These are phyloP conservation scores for Lathyrus aphaca DNA, from an alignment of 306 rosid genomes.

Conservation along the genomic window DNA sequence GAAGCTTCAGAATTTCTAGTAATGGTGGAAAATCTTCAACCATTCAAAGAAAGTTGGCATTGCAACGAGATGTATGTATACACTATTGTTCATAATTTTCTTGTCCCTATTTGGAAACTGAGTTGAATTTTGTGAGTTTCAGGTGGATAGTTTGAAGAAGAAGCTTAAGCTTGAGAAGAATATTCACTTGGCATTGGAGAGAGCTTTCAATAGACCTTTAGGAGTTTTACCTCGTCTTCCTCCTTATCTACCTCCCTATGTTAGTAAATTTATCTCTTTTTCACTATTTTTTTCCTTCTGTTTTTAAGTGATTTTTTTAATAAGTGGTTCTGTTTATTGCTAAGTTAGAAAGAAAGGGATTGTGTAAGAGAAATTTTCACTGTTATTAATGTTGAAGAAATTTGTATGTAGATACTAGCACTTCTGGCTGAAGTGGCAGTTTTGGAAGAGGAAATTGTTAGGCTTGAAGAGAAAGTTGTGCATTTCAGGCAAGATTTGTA, in stretches of 20 bases:
- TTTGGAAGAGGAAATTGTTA: constrained; percentile 94
- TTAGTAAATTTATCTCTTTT: constrained; percentile 44
- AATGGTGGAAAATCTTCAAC: constrained; percentile 53
- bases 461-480: constrained; percentile 84
- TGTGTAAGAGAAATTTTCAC: constrained; percentile 27
- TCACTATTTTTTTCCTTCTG: constrained; percentile 4
- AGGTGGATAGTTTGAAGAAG: constrained; percentile 91
- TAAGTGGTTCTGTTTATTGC: not conserved
- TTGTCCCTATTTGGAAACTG: constrained; percentile 8
- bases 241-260: constrained; percentile 84
- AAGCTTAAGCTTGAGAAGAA: constrained; percentile 88
- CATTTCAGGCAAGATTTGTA: constrained; percentile 83
- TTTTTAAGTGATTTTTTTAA: constrained; percentile 17
- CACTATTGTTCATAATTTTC: not conserved
- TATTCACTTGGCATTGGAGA: constrained; percentile 80
- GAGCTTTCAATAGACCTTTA: constrained; percentile 90
- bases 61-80: constrained; percentile 75
- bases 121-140: constrained; percentile 35
- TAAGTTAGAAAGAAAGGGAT: constrained; percentile 23
- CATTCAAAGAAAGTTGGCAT: constrained; percentile 67
- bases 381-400: constrained; percentile 25
- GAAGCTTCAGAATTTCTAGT: constrained; percentile 49
- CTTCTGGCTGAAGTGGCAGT: constrained; percentile 98
- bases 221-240: constrained; percentile 98
- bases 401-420: constrained; percentile 61